Evolutionary conservation across 2,329 filamentous ascomycete species (phyloP).

Genomic region (Endoconidiophora polonica): DNA sequence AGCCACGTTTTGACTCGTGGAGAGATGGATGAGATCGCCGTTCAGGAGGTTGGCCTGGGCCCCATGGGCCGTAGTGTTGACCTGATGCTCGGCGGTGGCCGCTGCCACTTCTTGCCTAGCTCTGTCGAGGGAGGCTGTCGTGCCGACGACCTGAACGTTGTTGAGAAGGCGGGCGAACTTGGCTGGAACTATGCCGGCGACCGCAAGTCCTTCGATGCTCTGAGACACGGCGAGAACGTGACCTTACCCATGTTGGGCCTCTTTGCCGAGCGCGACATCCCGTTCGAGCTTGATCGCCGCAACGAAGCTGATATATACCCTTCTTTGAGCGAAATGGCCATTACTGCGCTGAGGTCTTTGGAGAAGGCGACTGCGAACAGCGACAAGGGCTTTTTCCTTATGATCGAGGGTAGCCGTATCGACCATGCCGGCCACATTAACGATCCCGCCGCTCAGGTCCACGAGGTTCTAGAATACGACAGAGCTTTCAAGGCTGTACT

Average conservation of each 20-base stretch:
- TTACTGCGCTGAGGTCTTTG: conserved; percentile 62
- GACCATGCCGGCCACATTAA: conserved; percentile 86
- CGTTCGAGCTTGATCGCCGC: conserved; percentile 82
- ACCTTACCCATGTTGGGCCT: conserved; percentile 74
- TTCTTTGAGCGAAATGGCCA: conserved; percentile 79
- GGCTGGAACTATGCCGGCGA: conserved; percentile 67
- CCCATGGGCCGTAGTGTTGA: conserved; percentile 78
- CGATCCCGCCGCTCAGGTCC: conserved; percentile 68
- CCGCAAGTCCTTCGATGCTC: conserved; percentile 56
- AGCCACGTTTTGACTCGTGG: conserved; percentile 64
- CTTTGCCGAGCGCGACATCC: conserved; percentile 68
- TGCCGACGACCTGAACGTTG: conserved; percentile 58
- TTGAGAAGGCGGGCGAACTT: conserved; percentile 52
- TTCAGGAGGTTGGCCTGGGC: conserved; percentile 81
- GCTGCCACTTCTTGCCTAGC: conserved; percentile 86
- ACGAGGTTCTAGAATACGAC: conserved; percentile 93
- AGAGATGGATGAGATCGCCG: conserved; percentile 79
- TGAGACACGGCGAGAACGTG: conserved; percentile 49
- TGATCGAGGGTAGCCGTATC: conserved; percentile 94
- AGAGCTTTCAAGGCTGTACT: conserved; percentile 66
- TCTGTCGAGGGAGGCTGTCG: conserved; percentile 67
- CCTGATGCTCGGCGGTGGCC: conserved; percentile 79
- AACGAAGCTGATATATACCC: conserved; percentile 68
- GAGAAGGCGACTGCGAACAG: conserved; percentile 65
- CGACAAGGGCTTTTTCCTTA: conserved; percentile 91